Evolutionary conservation across 768 basidiomycete species (phyloP).

Genomic region (Xerocomus brunneocitrinus): DNA sequence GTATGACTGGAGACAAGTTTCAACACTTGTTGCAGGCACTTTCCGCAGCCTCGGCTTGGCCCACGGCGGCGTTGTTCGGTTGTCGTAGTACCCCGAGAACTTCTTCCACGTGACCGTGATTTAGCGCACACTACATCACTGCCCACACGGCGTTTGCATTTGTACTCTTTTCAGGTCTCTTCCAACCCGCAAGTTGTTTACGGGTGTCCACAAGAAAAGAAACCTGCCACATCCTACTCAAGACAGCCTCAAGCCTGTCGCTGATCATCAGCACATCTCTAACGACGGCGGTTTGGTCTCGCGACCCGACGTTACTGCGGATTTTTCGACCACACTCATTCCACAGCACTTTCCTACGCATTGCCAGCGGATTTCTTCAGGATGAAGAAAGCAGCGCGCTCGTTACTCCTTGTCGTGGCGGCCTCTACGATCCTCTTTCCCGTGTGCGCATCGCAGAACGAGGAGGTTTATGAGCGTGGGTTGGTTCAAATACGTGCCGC

Average conservation of each 20-base stretch:
- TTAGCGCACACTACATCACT: conserved; percentile 15
- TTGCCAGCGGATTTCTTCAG: conserved; percentile 12
- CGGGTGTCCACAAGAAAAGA: not conserved
- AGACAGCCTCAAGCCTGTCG: conserved; percentile 1
- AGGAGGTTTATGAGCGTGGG: conserved; percentile 12
- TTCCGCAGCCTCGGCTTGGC: not conserved
- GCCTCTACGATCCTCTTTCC: conserved; percentile 27
- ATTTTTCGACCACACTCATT: conserved; percentile 26
- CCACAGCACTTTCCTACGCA: conserved; percentile 4
- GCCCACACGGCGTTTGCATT: conserved; percentile 2
- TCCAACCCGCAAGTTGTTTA: conserved; percentile 2
- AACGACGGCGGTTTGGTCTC: conserved; percentile 10
- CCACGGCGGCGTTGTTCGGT: not conserved
- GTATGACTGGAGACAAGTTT: not conserved
- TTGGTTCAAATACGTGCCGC: conserved; percentile 16
- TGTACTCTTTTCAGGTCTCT: conserved; percentile 6
- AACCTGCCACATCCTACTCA: not conserved
- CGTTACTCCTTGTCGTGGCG: conserved; percentile 26
- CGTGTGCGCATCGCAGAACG: conserved; percentile 19
- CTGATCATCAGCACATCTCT: conserved; percentile 2
- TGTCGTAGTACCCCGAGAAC: not conserved
- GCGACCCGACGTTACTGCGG: conserved; percentile 17
- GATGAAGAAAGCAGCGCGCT: conserved; percentile 21
- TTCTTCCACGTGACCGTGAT: conserved; percentile 20
- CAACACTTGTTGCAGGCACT: not conserved